Evolutionary conservation across 2,329 filamentous ascomycete species (phyloP).

Genomic region (Pseudocercospora cruenta): DNA sequence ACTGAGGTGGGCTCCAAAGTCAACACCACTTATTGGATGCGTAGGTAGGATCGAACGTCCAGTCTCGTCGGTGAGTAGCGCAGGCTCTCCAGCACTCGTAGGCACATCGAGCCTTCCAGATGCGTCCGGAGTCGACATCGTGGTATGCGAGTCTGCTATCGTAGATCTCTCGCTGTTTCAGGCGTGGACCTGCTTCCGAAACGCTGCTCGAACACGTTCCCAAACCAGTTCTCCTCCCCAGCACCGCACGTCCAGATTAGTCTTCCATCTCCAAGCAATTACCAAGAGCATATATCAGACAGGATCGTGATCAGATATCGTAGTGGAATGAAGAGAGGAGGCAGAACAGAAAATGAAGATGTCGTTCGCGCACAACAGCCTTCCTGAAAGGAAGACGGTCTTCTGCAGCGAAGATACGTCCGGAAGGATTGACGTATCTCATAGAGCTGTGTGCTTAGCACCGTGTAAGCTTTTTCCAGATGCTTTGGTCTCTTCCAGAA

Average conservation of each 20-base stretch:
- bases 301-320: neutral
- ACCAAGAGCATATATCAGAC: neutral
- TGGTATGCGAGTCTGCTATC: neutral
- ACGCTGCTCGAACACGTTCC: neutral
- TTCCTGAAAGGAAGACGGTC: neutral
- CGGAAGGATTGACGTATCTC: neutral
- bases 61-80: constrained; percentile 15
- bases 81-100: constrained; percentile 2
- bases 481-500: neutral
- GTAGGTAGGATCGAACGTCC: constrained; percentile 24
- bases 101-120: constrained; percentile 2
- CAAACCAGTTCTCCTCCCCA: neutral
- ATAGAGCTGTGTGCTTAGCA: neutral
- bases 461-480: neutral
- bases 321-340: neutral
- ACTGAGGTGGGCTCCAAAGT: constrained; percentile 24
- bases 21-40: constrained; percentile 20
- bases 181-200: neutral
- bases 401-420: neutral
- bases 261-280: neutral
- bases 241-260: neutral
- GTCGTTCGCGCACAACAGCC: neutral
- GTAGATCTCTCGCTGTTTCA: neutral
- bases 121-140: constrained; percentile 7
- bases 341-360: neutral